phyloP scores from a whole-genome alignment of 2,329 filamentous ascomycete species.

The Fusarium anthophilum region DNA sequence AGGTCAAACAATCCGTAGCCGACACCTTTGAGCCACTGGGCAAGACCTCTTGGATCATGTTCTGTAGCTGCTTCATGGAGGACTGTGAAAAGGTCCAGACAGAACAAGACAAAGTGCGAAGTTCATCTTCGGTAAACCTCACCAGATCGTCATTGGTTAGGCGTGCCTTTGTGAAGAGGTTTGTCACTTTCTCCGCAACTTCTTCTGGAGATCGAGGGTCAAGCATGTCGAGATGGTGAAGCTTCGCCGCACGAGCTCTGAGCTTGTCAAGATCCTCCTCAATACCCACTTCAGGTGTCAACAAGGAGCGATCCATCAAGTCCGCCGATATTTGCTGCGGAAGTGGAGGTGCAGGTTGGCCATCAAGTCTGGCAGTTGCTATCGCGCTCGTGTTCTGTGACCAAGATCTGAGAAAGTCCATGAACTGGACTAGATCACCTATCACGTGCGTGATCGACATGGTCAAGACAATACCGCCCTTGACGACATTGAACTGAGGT shows the following conservation, averaged over 20 bases:
- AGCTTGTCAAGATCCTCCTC: conserved; percentile 10
- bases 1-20: conserved; percentile 1
- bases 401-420: conserved; percentile 11
- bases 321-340: neutral
- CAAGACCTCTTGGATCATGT: neutral
- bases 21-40: neutral
- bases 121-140: neutral
- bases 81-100: conserved; percentile 3
- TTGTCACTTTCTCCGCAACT: neutral
- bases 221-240: neutral
- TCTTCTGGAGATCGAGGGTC: conserved; percentile 2
- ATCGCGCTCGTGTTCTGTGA: neutral
- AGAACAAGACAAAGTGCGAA: neutral
- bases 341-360: neutral
- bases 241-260: neutral
- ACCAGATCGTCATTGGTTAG: neutral
- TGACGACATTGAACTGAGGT: conserved; percentile 9
- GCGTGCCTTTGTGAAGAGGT: conserved; percentile 6
- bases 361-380: neutral
- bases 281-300: neutral
- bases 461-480: conserved; percentile 2
- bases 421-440: conserved; percentile 4
- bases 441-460: conserved; percentile 14
- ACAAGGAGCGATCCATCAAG: neutral
- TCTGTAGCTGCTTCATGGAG: neutral